phyloP scores from a whole-genome alignment of 2,329 filamentous ascomycete genomes.

The Alternaria consortialis region DNA sequence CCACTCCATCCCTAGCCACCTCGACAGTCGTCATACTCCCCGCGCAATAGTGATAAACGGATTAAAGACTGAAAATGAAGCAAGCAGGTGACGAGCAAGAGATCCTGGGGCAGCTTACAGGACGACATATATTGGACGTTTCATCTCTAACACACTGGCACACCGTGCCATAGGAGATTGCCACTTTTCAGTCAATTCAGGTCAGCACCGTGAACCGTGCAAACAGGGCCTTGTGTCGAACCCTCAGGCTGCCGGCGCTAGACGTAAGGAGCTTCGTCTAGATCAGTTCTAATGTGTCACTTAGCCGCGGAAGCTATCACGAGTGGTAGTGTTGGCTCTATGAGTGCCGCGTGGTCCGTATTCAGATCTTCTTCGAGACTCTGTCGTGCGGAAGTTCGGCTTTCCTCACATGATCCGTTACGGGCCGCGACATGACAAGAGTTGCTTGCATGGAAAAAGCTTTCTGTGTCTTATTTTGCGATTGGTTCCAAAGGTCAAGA shows the following conservation, averaged over 20 bases:
- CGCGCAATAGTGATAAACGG: background rate
- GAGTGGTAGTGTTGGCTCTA: background rate
- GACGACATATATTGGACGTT: slow-evolving; percentile 4
- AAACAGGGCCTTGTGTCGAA: background rate
- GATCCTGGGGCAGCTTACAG: background rate
- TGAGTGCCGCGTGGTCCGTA: background rate
- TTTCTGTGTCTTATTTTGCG: background rate
- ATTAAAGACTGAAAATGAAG: background rate
- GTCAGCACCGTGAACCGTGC: background rate
- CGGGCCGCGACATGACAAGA: background rate
- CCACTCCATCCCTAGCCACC: slow-evolving; percentile 29
- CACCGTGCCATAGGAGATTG: background rate
- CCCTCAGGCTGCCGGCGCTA: background rate
- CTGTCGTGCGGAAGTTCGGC: background rate
- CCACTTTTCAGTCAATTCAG: background rate
- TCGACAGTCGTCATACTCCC: slow-evolving; percentile 24
- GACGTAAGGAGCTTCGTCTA: slow-evolving; percentile 2
- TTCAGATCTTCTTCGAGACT: background rate
- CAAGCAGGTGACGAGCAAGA: background rate
- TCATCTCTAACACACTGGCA: background rate
- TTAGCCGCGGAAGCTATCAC: background rate
- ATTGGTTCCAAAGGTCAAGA: background rate
- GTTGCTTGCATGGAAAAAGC: background rate
- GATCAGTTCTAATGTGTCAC: background rate
- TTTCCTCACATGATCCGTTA: background rate